Conservation (phyloP, 176 grass and related monocot genomes). For the Lolium perenne region DNA sequence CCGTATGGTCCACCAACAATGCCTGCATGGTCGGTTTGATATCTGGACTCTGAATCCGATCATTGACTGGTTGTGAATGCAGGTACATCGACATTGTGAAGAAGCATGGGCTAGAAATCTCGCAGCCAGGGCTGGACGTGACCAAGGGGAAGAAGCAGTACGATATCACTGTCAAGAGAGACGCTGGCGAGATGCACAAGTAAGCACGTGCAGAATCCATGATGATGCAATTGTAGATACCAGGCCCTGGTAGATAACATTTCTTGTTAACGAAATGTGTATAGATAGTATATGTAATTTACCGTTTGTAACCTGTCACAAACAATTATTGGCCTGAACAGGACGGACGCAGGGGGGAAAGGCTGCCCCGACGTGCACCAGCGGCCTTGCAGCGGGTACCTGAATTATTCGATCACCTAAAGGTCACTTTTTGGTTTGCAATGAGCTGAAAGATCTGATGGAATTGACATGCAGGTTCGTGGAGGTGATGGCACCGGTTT, state of each 20-base stretch:
- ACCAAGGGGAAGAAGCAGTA: conserved; percentile 16
- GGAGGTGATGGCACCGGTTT: conserved; percentile 51
- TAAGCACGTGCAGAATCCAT: not conserved
- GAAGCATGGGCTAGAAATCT: conserved; percentile 41
- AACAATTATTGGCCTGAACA: not conserved
- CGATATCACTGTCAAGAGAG: not conserved
- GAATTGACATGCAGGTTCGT: conserved; percentile 34
- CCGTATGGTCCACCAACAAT: conserved; percentile 20
- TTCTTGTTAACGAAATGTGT: too few relatives aligned
- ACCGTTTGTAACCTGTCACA: too few relatives aligned
- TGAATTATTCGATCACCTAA: not conserved
- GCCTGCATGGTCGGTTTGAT: not conserved
- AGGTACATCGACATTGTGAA: conserved; percentile 19
- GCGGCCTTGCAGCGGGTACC: conserved; percentile 9
- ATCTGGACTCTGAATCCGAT: not conserved
- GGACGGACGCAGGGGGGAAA: not conserved
- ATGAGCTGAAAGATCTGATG: not conserved
- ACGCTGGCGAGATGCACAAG: conserved; percentile 37
- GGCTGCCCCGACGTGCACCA: not conserved
- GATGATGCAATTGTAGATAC: too few relatives aligned
- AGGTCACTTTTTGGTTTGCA: not conserved
- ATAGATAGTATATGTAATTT: too few relatives aligned
- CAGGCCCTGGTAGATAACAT: too few relatives aligned
- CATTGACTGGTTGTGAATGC: not conserved
- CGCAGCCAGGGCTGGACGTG: conserved; percentile 43